Conservation (phyloP, 108 stramenopile genomes). For the Licmophora abbreviata region DNA sequence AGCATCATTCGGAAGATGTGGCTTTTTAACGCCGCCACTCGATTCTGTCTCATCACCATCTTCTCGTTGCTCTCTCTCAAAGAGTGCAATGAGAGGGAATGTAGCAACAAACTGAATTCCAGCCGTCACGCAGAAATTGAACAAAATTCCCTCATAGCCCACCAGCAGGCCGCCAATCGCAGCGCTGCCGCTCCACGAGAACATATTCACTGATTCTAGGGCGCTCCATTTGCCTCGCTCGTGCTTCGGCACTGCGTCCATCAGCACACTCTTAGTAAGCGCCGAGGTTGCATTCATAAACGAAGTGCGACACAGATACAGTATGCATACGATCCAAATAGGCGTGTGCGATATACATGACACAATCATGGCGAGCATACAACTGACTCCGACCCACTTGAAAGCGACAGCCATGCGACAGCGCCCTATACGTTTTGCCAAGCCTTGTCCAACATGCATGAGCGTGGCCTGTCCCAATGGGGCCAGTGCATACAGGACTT, state of each 20-base stretch:
- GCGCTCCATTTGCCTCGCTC: constrained; percentile 42
- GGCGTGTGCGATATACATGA: constrained; percentile 5
- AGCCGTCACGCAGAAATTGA: constrained; percentile 36
- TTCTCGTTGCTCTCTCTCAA: constrained; percentile 3
- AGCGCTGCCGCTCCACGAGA: constrained; percentile 34
- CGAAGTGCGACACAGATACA: constrained; percentile 33
- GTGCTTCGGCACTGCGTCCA: constrained; percentile 33
- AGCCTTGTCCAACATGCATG: constrained; percentile 19
- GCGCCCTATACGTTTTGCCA: constrained; percentile 23
- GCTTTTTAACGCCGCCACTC: too few relatives aligned
- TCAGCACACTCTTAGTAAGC: constrained; percentile 37
- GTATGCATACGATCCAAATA: constrained; percentile 14
- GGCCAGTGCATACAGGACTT: constrained; percentile 35
- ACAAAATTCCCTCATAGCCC: constrained; percentile 17
- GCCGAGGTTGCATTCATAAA: constrained; percentile 43
- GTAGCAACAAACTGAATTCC: constrained; percentile 29
- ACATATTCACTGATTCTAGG: constrained; percentile 44
- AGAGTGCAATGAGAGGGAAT: constrained; percentile 16
- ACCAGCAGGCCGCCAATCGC: constrained; percentile 37
- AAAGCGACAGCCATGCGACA: constrained; percentile 20
- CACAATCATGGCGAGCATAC: constrained; percentile 26
- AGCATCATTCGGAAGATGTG: too few relatives aligned
- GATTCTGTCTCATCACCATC: too few relatives aligned
- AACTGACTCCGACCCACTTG: constrained; percentile 29
- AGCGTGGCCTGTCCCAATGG: constrained; percentile 38